Conservation (phyloP, 768 basidiomycete genomes). For the Boletus sp. region DNA sequence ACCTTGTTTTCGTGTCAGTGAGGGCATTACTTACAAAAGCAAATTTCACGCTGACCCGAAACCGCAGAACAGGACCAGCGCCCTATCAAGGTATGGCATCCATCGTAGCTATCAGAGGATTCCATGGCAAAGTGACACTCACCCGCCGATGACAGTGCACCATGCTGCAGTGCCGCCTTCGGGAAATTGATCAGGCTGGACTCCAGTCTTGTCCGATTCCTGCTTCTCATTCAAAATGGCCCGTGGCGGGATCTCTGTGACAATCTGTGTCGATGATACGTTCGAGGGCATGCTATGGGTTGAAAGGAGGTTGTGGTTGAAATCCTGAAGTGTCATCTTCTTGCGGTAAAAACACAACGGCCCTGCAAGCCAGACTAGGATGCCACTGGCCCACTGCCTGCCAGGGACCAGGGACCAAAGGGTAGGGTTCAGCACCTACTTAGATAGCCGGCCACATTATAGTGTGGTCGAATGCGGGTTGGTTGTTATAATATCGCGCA, state of each 20-base stretch:
- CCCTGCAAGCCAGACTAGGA: neutral
- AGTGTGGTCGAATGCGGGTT: no score
- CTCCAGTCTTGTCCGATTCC: neutral
- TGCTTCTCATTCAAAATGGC: neutral
- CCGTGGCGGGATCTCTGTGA: neutral
- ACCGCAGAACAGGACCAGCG: slow-evolving; percentile 32
- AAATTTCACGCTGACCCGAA: slow-evolving; percentile 25
- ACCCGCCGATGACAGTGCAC: slow-evolving; percentile 24
- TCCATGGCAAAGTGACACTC: neutral
- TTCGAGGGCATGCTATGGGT: slow-evolving; percentile 2
- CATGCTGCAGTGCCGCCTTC: slow-evolving; percentile 12
- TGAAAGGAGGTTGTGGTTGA: neutral
- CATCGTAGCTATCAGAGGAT: neutral
- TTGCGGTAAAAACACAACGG: neutral
- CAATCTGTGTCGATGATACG: neutral
- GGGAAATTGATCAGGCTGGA: slow-evolving; percentile 14
- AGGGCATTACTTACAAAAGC: neutral
- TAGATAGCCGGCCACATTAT: no score
- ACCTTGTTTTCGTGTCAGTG: slow-evolving; percentile 21
- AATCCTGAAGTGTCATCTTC: neutral
- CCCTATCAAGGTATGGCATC: slow-evolving; percentile 14
- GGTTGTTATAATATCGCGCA: no score
- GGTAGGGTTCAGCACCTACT: neutral
- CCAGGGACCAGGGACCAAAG: no score
- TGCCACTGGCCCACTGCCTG: neutral